Conservation (phyloP, 495 filamentous ascomycete species). For the Daldinia vernicosa region DNA sequence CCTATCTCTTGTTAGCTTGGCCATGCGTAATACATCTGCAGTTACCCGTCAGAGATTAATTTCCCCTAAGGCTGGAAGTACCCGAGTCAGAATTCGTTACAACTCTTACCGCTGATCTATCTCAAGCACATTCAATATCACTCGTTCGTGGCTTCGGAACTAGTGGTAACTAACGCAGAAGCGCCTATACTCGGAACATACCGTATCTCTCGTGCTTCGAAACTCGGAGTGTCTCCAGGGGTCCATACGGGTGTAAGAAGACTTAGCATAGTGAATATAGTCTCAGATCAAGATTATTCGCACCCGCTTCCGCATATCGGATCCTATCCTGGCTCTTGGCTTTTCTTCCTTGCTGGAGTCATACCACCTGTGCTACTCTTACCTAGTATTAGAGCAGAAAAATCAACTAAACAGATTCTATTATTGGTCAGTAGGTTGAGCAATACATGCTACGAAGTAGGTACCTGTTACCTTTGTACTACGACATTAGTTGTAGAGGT, state of each 20-base stretch:
- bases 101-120: background rate
- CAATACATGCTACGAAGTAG: too few species aligned
- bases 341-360: too few species aligned
- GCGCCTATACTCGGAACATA: background rate
- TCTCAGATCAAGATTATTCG: background rate
- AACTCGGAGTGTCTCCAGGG: background rate
- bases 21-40: slow-evolving; percentile 8
- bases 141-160: background rate
- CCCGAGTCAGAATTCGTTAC: background rate
- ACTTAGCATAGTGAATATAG: background rate
- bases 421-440: too few species aligned
- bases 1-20: background rate
- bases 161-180: background rate
- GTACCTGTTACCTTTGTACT: too few species aligned
- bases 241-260: background rate
- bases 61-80: slow-evolving; percentile 3
- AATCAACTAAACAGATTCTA: too few species aligned
- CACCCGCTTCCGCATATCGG: background rate
- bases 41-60: slow-evolving; percentile 1
- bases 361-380: background rate
- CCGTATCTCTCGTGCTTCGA: background rate
- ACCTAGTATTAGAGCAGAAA: too few species aligned
- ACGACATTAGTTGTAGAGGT: too few species aligned
- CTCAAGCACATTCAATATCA: background rate
- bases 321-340: background rate